Percentiles rank a stretch among this genome's conserved stretches.
phyloP scores from a whole-genome alignment of 164 flowering plant species.

The Chloranthus sessilifolius region DNA sequence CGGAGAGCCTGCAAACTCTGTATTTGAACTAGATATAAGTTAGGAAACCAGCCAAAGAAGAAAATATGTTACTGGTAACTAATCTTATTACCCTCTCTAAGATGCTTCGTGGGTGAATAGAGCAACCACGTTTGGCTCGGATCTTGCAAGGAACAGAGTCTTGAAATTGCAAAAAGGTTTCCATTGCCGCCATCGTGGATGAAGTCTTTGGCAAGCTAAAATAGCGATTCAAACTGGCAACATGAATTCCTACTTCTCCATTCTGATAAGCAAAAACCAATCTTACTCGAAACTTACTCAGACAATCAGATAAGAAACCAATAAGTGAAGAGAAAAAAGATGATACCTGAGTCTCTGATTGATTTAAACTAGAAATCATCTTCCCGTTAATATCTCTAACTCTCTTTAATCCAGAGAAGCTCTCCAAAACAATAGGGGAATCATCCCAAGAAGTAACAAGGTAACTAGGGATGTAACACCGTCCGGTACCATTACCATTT shows the following conservation, averaged over 20 bases:
- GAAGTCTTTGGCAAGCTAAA: conserved; percentile 69
- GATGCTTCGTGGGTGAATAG: conserved; percentile 92
- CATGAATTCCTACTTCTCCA: conserved; percentile 28
- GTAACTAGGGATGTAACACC: conserved; percentile 33
- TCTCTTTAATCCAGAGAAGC: conserved; percentile 27
- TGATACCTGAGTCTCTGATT: conserved; percentile 40
- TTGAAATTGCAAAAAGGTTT: conserved; percentile 51
- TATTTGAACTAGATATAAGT: too few species aligned
- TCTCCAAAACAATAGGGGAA: conserved; percentile 34
- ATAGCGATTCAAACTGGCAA: conserved; percentile 56
- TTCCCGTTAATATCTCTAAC: conserved; percentile 31
- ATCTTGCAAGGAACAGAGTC: conserved; percentile 73
- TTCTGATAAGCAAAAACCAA: conserved; percentile 27
- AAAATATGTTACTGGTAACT: not conserved
- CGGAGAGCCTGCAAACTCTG: too few species aligned
- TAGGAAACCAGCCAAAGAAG: not conserved
- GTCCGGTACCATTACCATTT: conserved; percentile 16
- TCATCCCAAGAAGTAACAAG: conserved; percentile 63
- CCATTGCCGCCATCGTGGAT: conserved; percentile 51
- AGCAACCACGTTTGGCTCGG: conserved; percentile 89
- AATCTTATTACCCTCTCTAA: conserved; percentile 93
- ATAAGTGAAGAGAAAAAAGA: not conserved
- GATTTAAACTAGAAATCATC: conserved; percentile 28
- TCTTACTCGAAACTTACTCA: too few species aligned
- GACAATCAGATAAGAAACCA: not conserved